These are phyloP conservation scores for Dacryopinax primogenitus DNA, from an alignment of 768 basidiomycete species.

Conservation along the genomic window DNA sequence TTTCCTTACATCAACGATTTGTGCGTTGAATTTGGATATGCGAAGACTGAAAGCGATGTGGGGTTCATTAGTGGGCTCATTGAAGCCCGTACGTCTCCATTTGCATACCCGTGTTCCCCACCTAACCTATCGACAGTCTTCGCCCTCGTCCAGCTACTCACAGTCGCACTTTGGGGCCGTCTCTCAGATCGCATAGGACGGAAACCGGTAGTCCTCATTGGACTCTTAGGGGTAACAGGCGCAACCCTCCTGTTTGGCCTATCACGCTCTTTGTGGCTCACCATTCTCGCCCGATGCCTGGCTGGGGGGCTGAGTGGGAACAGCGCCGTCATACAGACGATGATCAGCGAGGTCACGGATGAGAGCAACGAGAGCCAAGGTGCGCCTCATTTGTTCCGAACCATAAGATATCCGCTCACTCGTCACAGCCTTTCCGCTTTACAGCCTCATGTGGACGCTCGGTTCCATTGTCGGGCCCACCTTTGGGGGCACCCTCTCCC, in stretches of 20 bases:
- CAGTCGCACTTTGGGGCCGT: slow-evolving; percentile 12
- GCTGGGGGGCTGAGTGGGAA: slow-evolving; percentile 14
- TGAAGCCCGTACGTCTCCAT: neutral
- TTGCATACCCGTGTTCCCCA: slow-evolving; percentile 4
- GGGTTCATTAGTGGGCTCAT: slow-evolving; percentile 3
- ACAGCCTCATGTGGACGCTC: slow-evolving; percentile 9
- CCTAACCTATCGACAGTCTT: slow-evolving; percentile 14
- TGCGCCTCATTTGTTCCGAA: neutral
- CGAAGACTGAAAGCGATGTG: neutral
- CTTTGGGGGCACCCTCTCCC: slow-evolving; percentile 11
- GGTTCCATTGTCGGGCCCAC: slow-evolving; percentile 15
- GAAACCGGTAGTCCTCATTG: slow-evolving; percentile 19
- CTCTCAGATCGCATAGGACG: slow-evolving; percentile 19
- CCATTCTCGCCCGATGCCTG: slow-evolving; percentile 15
- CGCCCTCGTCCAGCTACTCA: slow-evolving; percentile 10
- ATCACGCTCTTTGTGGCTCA: slow-evolving; percentile 14
- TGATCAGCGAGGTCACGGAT: slow-evolving; percentile 16
- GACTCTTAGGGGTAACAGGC: slow-evolving; percentile 15
- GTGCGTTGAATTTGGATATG: slow-evolving; percentile 10
- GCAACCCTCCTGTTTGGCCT: slow-evolving; percentile 18
- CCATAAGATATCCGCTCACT: neutral
- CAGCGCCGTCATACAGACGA: slow-evolving; percentile 14
- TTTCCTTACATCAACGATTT: slow-evolving; percentile 14
- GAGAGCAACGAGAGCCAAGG: slow-evolving; percentile 14
- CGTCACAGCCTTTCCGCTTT: slow-evolving; percentile 13